These are phyloP conservation scores for Penicillium steckii DNA, from an alignment of 495 filamentous ascomycete species.

Conservation along the genomic window DNA sequence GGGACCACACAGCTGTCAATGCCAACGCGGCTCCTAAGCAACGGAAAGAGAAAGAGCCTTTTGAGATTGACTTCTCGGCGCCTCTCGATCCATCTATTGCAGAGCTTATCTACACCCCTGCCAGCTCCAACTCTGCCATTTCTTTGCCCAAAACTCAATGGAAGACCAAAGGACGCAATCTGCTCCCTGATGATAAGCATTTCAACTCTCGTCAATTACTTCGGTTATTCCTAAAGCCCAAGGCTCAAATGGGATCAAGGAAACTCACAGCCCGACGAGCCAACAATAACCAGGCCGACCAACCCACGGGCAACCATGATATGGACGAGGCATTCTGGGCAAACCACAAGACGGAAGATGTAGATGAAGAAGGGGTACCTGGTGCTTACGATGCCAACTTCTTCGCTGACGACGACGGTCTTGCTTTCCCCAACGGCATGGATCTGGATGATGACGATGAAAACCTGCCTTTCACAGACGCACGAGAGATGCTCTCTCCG, in stretches of 20 bases:
- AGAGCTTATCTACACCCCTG: slow-evolving; percentile 82
- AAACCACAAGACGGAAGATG: slow-evolving; percentile 58
- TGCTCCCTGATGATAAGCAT: slow-evolving; percentile 96
- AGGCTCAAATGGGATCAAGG: slow-evolving; percentile 67
- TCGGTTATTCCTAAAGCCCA: slow-evolving; percentile 90
- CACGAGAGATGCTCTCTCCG: slow-evolving; percentile 84
- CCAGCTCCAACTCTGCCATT: slow-evolving; percentile 76
- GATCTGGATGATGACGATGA: slow-evolving; percentile 71
- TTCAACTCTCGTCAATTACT: slow-evolving; percentile 93
- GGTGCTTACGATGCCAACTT: slow-evolving; percentile 95
- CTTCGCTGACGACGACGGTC: slow-evolving; percentile 94
- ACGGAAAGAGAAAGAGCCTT: slow-evolving; percentile 93
- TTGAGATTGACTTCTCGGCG: slow-evolving; percentile 85
- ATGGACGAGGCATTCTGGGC: slow-evolving; percentile 98
- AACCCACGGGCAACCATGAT: slow-evolving; percentile 58
- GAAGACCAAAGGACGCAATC: slow-evolving; percentile 88
- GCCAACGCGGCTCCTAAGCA: slow-evolving; percentile 52
- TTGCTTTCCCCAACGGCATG: slow-evolving; percentile 68
- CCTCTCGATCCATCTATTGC: slow-evolving; percentile 67
- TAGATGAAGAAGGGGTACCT: slow-evolving; percentile 52
- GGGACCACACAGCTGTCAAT: slow-evolving; percentile 68
- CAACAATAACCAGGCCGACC: slow-evolving; percentile 44
- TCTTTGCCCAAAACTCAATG: slow-evolving; percentile 88
- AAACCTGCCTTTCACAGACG: slow-evolving; percentile 85
- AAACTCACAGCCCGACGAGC: slow-evolving; percentile 41